Evolutionary conservation across 495 filamentous ascomycete species (phyloP).

Genomic region (Hypomontagnella submonticulosa): DNA sequence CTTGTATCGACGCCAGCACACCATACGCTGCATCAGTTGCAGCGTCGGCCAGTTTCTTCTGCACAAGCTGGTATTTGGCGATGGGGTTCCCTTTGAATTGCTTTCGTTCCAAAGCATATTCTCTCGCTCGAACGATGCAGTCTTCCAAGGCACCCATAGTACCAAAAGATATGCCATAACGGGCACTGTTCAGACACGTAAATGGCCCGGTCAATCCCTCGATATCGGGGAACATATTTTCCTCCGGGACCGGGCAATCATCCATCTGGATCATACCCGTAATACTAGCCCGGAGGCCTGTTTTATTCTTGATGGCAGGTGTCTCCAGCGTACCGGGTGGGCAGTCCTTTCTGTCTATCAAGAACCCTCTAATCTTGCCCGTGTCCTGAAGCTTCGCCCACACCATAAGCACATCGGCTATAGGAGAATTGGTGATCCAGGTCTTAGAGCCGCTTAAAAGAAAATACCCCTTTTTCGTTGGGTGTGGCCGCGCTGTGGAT

Average conservation of each 20-base stretch:
- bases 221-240: slow-evolving; percentile 93
- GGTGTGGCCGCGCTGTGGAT: slow-evolving; percentile 84
- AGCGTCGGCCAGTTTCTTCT: slow-evolving; percentile 97
- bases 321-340: slow-evolving; percentile 91
- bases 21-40: slow-evolving; percentile 91
- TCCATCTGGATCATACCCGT: slow-evolving; percentile 99
- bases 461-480: slow-evolving; percentile 85
- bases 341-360: slow-evolving; percentile 83
- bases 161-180: slow-evolving; percentile 93
- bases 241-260: slow-evolving; percentile 84
- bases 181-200: slow-evolving; percentile 90
- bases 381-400: slow-evolving; percentile 94
- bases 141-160: slow-evolving; percentile 95
- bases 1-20: slow-evolving; percentile 84
- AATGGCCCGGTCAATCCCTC: slow-evolving; percentile 92
- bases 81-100: slow-evolving; percentile 97
- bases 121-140: slow-evolving; percentile 79
- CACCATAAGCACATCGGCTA: slow-evolving; percentile 88
- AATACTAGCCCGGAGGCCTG: slow-evolving; percentile 88
- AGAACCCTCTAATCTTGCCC: slow-evolving; percentile 94
- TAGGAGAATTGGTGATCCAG: slow-evolving; percentile 98
- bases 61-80: slow-evolving; percentile 97
- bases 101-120: slow-evolving; percentile 88
- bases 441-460: slow-evolving; percentile 89
- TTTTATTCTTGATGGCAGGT: slow-evolving; percentile 94